These are phyloP conservation scores for Solanum lignicaule DNA, from an alignment of 257 asterid genomes.

Conservation along the genomic window DNA sequence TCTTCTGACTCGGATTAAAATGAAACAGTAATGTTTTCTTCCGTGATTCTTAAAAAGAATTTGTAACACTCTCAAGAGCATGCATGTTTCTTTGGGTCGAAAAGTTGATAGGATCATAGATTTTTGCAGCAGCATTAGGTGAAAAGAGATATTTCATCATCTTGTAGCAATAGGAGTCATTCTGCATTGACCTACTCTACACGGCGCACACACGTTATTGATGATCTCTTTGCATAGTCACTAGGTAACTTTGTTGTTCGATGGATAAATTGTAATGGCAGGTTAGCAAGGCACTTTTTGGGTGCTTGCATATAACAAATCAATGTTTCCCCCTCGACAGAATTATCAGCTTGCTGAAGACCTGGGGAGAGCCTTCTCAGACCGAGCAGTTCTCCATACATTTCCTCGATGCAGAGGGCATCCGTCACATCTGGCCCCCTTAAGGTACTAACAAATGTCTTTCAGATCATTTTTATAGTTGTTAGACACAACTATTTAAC, in stretches of 20 bases:
- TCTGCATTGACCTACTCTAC: neutral
- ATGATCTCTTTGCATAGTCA: neutral
- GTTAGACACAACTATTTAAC: neutral
- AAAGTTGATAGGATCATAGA: neutral
- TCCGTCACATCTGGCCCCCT: conserved; percentile 33
- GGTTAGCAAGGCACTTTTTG: conserved; percentile 91
- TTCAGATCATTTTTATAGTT: neutral
- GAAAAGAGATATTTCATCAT: neutral
- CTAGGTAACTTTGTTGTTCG: neutral
- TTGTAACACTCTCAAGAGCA: neutral
- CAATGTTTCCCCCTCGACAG: conserved; percentile 23
- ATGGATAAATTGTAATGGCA: conserved; percentile 13
- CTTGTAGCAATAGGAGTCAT: neutral
- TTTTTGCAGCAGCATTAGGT: neutral
- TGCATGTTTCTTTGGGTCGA: neutral
- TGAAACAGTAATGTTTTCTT: neutral
- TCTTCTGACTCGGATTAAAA: neutral
- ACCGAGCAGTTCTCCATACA: conserved; percentile 58
- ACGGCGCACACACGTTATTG: neutral
- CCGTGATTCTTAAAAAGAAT: neutral
- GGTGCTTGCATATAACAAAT: neutral
- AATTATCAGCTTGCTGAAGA: conserved; percentile 94
- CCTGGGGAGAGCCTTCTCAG: conserved; percentile 83
- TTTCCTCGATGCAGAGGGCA: conserved; percentile 63
- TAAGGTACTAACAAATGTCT: conserved; percentile 31